A percentile compares a stretch with the other conserved stretches of the same genome.
Conservation (phyloP, 2,329 filamentous ascomycete genomes). For the Colletotrichum echinochloae region DNA sequence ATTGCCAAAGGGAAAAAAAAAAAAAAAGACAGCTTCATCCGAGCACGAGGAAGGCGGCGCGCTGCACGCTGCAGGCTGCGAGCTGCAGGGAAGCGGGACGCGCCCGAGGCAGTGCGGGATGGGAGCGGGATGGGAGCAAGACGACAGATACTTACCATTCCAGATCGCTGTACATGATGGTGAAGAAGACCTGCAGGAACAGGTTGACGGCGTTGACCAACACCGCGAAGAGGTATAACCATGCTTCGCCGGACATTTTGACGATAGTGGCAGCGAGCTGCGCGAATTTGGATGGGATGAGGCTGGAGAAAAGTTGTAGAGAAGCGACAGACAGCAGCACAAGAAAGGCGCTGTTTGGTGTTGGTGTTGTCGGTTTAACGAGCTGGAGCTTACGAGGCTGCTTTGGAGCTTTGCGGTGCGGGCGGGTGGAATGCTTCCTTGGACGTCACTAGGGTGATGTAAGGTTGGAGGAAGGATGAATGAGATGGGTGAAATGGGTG, state of each 20-base stretch:
- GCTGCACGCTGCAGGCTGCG: too few species aligned
- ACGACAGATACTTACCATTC: constrained; percentile 82
- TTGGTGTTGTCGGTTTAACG: constrained; percentile 28
- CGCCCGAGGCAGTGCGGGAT: not conserved
- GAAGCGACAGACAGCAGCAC: constrained; percentile 7
- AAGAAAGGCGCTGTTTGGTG: not conserved
- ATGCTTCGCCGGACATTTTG: constrained; percentile 95
- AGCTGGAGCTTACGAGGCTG: constrained; percentile 4
- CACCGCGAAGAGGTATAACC: constrained; percentile 97
- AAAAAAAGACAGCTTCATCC: constrained; percentile 9
- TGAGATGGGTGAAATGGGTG: too few species aligned
- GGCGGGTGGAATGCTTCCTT: constrained; percentile 36
- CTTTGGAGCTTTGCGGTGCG: constrained; percentile 26
- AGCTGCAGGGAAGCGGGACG: not conserved
- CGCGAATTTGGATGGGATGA: constrained; percentile 23
- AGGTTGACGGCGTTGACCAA: constrained; percentile 99
- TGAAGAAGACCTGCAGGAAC: constrained; percentile 99
- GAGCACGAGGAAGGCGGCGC: not conserved
- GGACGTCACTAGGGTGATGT: constrained; percentile 40
- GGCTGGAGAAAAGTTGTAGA: constrained; percentile 10
- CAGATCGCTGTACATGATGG: constrained; percentile 99
- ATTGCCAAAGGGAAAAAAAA: constrained; percentile 5
- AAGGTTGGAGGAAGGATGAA: constrained; percentile 6
- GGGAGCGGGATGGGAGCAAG: not conserved
- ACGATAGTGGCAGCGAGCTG: constrained; percentile 39